These are phyloP conservation scores for Cnidoscolus chayamansa DNA, from an alignment of 441 rosid species.

Conservation along the genomic window DNA sequence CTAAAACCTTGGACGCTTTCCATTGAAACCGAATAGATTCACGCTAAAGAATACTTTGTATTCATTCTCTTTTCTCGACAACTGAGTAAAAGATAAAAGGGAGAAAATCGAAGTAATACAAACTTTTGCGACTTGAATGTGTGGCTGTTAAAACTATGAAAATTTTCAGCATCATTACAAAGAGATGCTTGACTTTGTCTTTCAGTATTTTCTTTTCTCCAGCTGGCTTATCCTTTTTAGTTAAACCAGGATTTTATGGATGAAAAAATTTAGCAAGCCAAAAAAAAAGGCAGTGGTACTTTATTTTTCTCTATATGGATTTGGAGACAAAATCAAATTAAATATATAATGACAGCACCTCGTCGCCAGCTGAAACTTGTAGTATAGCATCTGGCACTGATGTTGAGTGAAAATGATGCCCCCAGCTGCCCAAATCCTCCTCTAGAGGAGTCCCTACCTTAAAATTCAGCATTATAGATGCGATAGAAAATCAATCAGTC, in stretches of 20 bases:
- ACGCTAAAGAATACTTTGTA: neutral
- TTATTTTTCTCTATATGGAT: neutral
- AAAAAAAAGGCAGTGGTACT: neutral
- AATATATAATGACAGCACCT: constrained; percentile 41
- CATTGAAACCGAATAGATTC: neutral
- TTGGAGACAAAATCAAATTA: constrained; percentile 7
- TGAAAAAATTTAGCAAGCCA: neutral
- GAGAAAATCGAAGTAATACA: neutral
- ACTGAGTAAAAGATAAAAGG: neutral
- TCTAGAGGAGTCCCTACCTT: constrained; percentile 89
- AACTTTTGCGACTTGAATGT: neutral
- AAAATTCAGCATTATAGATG: constrained; percentile 19
- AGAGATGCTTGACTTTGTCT: neutral
- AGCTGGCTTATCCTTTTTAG: neutral
- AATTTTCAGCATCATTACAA: constrained; percentile 3
- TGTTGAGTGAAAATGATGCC: constrained; percentile 69
- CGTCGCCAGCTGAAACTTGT: constrained; percentile 91
- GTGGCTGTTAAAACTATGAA: neutral
- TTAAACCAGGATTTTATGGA: neutral
- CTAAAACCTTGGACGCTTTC: neutral
- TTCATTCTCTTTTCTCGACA: neutral
- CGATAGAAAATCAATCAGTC: constrained; percentile 4
- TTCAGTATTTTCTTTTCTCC: neutral
- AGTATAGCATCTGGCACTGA: constrained; percentile 82
- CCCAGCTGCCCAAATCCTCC: constrained; percentile 92